Evolutionary conservation across 208 protist species (phyloP), one percentile per base, ranked within the genome.

Genomic region (Trypanosoma platydactyli): DNA sequence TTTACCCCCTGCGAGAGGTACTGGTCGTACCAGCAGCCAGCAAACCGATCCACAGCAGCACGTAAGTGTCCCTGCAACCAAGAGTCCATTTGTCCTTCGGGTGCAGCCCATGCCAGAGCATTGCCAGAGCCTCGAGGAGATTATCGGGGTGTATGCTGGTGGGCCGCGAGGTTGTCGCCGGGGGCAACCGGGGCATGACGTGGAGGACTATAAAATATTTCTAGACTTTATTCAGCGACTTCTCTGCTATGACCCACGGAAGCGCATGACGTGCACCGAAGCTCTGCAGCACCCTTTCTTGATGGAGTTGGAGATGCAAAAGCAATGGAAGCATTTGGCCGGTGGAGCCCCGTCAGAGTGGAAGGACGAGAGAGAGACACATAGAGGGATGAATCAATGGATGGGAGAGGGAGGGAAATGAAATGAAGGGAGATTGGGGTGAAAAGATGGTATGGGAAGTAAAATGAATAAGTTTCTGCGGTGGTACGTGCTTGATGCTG

Each of bases 221-320:
- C 68, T 89, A 45, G 87, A 94, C 62, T 91, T 94, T 68, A 79
- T 97, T 16, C 60, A 64, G 48, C 45, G 67, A 44, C 68, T 97
- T 22, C 82, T 97, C 24, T 71, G 63, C 51, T 94, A 91, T 69
- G 87, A 95, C 52, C 91, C 91, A 20, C 57, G 71, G 25, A 60
- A 88, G 56, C 84, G 91, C 20, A 83, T 93, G 68, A 87, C 63
- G 35, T 91, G 82, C 52, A 61, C 66, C 11, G 77, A 88, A 40
- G 91, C 91, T 3, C 62, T 93, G 25, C 61, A 80, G 29, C 91
- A 97, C 53, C 83, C 86, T 18, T 97, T 95, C 60, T 57, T 97
- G 22, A 64, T 59, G 49, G 77, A 79, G 6, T 76, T 77, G 30
- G 56, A 65, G 51, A 58, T 78, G 66, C 68, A 80, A 38, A 64